Evolutionary conservation across 495 filamentous ascomycete species (phyloP), one percentile per base, ranked within the genome.

Genomic region (Alectoria sarmentosa): DNA sequence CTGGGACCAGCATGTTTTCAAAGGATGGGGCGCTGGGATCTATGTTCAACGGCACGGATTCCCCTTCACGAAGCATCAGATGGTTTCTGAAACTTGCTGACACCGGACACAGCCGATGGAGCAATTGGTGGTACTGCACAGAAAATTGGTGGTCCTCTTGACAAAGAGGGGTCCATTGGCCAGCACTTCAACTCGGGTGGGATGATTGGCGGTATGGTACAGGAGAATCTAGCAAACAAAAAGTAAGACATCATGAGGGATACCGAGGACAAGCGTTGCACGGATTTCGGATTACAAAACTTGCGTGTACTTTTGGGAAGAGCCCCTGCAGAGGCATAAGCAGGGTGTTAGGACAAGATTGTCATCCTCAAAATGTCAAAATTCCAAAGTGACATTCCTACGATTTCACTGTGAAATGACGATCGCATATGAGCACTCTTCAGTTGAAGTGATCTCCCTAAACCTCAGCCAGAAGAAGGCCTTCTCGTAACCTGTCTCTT

Each of bases 121-220:
- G 72, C 74, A 0, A 74, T 86, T 41, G 80, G 83, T 21, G 76
- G 79, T 38, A 75, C 75, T 9, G 80, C 77, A 9, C 73, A 86
- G 60, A 77, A 71, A 42, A 64, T 86, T 11, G 82, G 83, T n/a
- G 84, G 83, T 0, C 81, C 82, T 0, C 73, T 85, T 54, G 77
- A 78, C 28, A 73, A 75, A 56, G 26, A 71, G 15, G 76, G 76
- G 0, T 60, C 73, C 0, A 71, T 76, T 13, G 73, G 74, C 28
- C 67, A 76, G 28, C 68, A 78, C 42, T 71, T 72, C 48, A 76
- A 75, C 64, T 67, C 66, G 15, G 76, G 76, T 36, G 75, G 75
- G 10, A 58, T 73, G 44, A 75, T 75, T 46, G 76, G 76, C 13
- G 75, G 73, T 15, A 77, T 76, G 36, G 77, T 79, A 23, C 76